Evolutionary conservation across 2,329 filamentous ascomycete genomes (phyloP).

Genomic region (Cordyceps militaris): DNA sequence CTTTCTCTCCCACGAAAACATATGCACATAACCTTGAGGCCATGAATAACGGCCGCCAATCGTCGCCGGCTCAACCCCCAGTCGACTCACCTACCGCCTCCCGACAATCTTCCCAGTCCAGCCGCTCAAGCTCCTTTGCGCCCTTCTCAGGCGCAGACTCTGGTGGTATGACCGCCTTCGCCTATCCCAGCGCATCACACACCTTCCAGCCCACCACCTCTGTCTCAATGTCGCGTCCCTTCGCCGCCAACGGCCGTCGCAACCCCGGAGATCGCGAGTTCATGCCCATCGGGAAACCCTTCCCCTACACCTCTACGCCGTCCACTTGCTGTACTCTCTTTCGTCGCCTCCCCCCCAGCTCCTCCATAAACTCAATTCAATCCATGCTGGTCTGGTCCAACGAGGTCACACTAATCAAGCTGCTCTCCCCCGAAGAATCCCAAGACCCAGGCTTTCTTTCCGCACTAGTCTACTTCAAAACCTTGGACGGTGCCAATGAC

Average conservation of each 20-base stretch:
- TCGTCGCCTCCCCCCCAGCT: slow-evolving; percentile 46
- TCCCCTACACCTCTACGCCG: slow-evolving; percentile 27
- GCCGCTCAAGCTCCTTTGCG: slow-evolving; percentile 27
- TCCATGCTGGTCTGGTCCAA: slow-evolving; percentile 54
- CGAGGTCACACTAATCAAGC: slow-evolving; percentile 44
- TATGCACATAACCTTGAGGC: slow-evolving; percentile 23
- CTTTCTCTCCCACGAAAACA: not conserved
- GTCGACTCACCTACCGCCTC: slow-evolving; percentile 22
- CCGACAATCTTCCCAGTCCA: slow-evolving; percentile 20
- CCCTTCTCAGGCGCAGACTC: slow-evolving; percentile 21
- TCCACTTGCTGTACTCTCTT: slow-evolving; percentile 41
- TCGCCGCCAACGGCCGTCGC: slow-evolving; percentile 24
- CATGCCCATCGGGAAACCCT: slow-evolving; percentile 34
- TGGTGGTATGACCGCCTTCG: slow-evolving; percentile 38
- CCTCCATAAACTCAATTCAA: slow-evolving; percentile 45
- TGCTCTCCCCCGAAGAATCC: slow-evolving; percentile 42
- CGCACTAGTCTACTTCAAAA: slow-evolving; percentile 48
- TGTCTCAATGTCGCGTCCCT: slow-evolving; percentile 28
- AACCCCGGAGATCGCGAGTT: slow-evolving; percentile 35
- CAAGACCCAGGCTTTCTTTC: slow-evolving; percentile 44
- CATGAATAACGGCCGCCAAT: slow-evolving; percentile 23
- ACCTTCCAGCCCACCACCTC: slow-evolving; percentile 29
- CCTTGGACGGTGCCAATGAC: slow-evolving; percentile 45
- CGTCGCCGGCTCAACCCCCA: slow-evolving; percentile 16
- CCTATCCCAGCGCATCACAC: slow-evolving; percentile 31